Conservation (phyloP, 768 basidiomycete genomes). For the Thelephora ganbajun region DNA sequence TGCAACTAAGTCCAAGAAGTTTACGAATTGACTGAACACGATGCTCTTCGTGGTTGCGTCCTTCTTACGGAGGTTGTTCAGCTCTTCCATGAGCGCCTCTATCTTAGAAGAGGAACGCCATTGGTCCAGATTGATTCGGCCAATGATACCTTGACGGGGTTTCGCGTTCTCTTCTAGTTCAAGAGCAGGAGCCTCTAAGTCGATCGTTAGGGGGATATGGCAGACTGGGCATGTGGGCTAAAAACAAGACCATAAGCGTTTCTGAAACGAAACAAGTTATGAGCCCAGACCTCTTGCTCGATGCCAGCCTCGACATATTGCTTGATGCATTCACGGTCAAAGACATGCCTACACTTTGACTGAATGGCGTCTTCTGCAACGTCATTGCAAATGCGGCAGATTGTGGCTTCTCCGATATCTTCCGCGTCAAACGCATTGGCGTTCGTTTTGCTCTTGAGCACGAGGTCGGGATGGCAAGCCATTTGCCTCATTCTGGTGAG, state of each 20-base stretch:
- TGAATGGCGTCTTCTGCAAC: conserved; percentile 95
- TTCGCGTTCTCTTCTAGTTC: conserved; percentile 54
- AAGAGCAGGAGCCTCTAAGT: conserved; percentile 86
- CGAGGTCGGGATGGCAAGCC: conserved; percentile 92
- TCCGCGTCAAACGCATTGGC: conserved; percentile 44
- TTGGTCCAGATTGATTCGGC: conserved; percentile 72
- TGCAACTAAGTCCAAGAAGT: conserved; percentile 86
- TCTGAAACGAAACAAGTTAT: neutral
- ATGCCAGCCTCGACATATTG: conserved; percentile 74
- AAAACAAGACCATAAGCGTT: neutral
- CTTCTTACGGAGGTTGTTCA: conserved; percentile 68
- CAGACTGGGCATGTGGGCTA: conserved; percentile 93
- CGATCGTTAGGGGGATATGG: conserved; percentile 83
- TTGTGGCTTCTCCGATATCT: conserved; percentile 57
- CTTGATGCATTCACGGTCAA: conserved; percentile 90
- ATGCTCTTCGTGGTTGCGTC: conserved; percentile 92
- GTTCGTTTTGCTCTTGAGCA: conserved; percentile 76
- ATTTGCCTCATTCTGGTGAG: conserved; percentile 94
- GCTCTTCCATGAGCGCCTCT: conserved; percentile 89
- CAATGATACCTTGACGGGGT: conserved; percentile 82
- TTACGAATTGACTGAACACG: conserved; percentile 94
- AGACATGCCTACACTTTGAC: conserved; percentile 86
- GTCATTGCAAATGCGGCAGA: conserved; percentile 94
- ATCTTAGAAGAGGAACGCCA: conserved; percentile 98
- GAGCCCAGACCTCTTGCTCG: conserved; percentile 40